phyloP scores from a whole-genome alignment of 306 rosid genomes.

The Glycyrrhiza uralensis region DNA sequence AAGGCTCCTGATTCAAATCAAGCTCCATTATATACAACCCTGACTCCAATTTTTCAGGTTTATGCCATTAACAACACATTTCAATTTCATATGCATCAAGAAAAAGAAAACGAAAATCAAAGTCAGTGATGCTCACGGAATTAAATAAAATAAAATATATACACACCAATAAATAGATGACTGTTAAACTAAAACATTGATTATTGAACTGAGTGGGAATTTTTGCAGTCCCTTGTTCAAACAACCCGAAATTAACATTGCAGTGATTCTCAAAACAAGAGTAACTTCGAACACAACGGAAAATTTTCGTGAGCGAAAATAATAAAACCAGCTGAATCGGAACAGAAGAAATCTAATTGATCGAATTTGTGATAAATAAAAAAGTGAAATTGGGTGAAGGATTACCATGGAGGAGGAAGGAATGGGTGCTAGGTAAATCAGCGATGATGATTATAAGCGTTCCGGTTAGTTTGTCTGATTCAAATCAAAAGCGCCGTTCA shows the following conservation, averaged over 20 bases:
- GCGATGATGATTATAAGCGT: not conserved
- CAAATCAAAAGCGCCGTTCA: not conserved
- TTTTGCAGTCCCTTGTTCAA: not conserved
- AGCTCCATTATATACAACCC: conserved; percentile 40
- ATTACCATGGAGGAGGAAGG: conserved; percentile 18
- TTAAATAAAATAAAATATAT: not conserved
- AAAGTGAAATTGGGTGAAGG: not conserved
- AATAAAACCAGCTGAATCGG: not conserved
- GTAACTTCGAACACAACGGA: not conserved
- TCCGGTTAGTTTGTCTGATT: not conserved
- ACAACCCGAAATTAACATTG: conserved; percentile 1
- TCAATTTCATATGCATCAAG: conserved; percentile 23
- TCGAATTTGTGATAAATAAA: not conserved
- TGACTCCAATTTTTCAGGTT: conserved; percentile 36
- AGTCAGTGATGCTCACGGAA: not conserved
- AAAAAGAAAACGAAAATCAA: not conserved
- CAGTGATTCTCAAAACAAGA: not conserved
- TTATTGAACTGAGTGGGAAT: not conserved
- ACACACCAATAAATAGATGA: not conserved
- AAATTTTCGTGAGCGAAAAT: not conserved
- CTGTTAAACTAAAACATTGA: not conserved
- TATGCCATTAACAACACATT: conserved; percentile 22
- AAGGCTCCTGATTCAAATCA: conserved; percentile 74
- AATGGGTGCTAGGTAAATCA: not conserved
- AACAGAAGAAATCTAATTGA: not conserved